These are phyloP conservation scores for Cystobasidium ongulense DNA, from an alignment of 768 basidiomycete genomes.

Conservation along the genomic window DNA sequence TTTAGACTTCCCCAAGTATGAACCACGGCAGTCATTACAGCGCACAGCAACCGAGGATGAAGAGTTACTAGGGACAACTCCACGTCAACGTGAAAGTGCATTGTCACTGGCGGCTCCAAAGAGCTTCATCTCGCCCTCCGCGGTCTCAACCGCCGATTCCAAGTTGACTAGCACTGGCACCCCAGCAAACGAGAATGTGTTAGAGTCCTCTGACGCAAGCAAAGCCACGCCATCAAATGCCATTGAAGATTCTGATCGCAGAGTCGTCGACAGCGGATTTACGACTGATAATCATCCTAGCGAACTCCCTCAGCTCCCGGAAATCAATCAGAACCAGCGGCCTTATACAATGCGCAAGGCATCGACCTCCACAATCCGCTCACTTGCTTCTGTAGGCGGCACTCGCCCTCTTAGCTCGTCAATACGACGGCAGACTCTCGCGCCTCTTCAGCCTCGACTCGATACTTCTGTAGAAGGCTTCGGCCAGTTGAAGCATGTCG, in stretches of 20 bases:
- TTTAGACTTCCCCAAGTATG: not conserved
- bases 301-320: not conserved
- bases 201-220: no score
- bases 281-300: not conserved
- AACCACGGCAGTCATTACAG: not conserved
- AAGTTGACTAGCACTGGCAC: no score
- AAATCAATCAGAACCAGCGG: not conserved
- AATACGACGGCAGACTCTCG: conserved; percentile 5
- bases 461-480: conserved; percentile 8
- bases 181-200: not conserved
- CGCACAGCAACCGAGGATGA: not conserved
- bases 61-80: not conserved
- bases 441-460: conserved; percentile 19
- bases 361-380: conserved; percentile 25
- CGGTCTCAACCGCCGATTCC: not conserved
- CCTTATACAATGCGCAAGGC: conserved; percentile 4
- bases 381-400: conserved; percentile 5
- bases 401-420: conserved; percentile 7
- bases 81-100: not conserved
- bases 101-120: not conserved
- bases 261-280: not conserved
- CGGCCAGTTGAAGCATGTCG: not conserved
- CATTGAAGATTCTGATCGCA: not conserved
- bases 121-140: not conserved
- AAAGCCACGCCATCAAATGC: not conserved